Conservation (phyloP, 2,329 filamentous ascomycete genomes). For the Anisogramma anomala region DNA sequence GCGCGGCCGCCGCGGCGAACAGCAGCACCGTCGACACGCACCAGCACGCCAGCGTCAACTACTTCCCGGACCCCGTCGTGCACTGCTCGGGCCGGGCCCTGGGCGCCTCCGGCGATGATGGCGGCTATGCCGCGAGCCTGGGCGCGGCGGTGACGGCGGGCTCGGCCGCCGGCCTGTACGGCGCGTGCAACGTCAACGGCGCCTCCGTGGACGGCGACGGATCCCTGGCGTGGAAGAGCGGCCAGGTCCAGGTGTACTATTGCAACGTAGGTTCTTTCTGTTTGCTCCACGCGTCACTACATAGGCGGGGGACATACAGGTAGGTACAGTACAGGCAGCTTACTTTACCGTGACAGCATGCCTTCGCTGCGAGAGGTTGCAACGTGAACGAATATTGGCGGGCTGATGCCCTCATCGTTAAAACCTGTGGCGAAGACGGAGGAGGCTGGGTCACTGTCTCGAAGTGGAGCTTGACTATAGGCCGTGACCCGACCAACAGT, state of each 20-base stretch:
- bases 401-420: constrained; percentile 12
- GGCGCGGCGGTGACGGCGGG: constrained; percentile 3
- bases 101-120: constrained; percentile 3
- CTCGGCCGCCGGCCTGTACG: constrained; percentile 7
- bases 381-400: constrained; percentile 14
- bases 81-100: constrained; percentile 10
- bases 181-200: constrained; percentile 8
- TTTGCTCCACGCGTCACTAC: too few relatives aligned
- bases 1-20: too few relatives aligned
- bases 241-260: constrained; percentile 12
- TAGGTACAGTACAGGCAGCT: too few relatives aligned
- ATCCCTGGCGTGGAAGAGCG: constrained; percentile 12
- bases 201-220: constrained; percentile 11
- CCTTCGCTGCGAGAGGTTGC: constrained; percentile 6
- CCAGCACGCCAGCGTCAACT: constrained; percentile 7
- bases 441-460: constrained; percentile 12
- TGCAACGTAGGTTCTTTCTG: too few relatives aligned
- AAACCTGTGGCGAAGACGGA: constrained; percentile 9
- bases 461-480: constrained; percentile 11
- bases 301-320: too few relatives aligned
- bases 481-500: constrained; percentile 11
- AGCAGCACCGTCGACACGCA: constrained; percentile 2
- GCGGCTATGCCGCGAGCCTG: background rate
- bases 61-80: constrained; percentile 11
- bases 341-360: too few relatives aligned